Evolutionary conservation across 805 yeast species (phyloP), one percentile per base, ranked within the genome.

Genomic region (Barnettozyma pratensis): DNA sequence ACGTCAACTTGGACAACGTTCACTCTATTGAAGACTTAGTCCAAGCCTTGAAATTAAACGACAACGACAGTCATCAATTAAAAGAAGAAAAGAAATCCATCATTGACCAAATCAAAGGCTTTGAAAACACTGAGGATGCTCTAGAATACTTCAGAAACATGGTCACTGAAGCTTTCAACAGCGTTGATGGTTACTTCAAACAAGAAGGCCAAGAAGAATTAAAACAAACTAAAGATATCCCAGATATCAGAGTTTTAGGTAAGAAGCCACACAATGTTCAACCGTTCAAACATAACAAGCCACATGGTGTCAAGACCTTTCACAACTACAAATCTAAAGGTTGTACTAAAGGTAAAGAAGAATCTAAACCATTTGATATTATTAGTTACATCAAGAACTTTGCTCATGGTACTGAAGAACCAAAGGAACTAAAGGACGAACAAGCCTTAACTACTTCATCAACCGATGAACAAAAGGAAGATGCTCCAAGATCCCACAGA

Each of bases 1-100:
- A 51, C 34, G 57, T 58, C 39, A 59, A 59, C 39, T 36, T 59
- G 14, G 61, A 58, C 37, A 53, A 55, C 30, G 45, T 40, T 10
- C 27, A 19, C 7, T 39, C 43, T 7, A 31, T 51, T 14, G 44
- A 51, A 27, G 48, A 57, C n/a, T 37, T 49, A 32, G 48, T 59
- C 29, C 41, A 51, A 30, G 42, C 53, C 11, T 50, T 56, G 30
- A 12, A 47, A 25, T 4, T 48, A 12, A 46, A 45, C 40, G 37
- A 44, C 29, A 42, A 53, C 4, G 57, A 57, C 19, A 39, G 39
- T 8, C 37, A 44, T 11, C 29, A 31, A 4, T 12, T 40, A 4
- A 25, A 47, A 26, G 41, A 42, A 19, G 50, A 47, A 34, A 43
- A 47, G 39, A 38, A 34, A 26, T 35, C 44, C 8, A 14, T 36